A percentile compares a stretch with the other conserved stretches of the same genome.
phyloP scores from a whole-genome alignment of 495 filamentous ascomycete species.

The Aspergillus conjunctus region DNA sequence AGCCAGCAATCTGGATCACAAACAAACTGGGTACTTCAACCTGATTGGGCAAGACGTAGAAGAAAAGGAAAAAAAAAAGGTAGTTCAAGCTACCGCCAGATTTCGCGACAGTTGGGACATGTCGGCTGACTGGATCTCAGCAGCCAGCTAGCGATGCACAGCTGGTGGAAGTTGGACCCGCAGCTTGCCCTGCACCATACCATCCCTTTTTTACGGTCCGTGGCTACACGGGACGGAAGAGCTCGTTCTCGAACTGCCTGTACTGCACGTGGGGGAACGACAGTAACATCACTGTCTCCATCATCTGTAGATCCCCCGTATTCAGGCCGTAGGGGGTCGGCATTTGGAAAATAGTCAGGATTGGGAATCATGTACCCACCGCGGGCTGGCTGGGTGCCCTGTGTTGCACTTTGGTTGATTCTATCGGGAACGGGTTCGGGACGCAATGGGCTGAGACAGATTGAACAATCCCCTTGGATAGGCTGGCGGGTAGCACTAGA shows the following conservation, averaged over 20 bases:
- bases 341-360: too few species aligned
- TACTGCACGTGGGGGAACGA: too few species aligned
- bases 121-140: background rate
- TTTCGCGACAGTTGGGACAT: background rate
- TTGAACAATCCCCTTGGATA: background rate
- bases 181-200: conserved; percentile 4
- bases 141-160: background rate
- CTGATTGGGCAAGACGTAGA: background rate
- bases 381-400: background rate
- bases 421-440: background rate
- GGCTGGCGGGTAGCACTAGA: background rate
- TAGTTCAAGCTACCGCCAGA: background rate
- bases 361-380: too few species aligned
- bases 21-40: background rate
- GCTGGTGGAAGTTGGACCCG: background rate
- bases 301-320: too few species aligned
- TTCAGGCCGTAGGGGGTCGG: too few species aligned
- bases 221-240: background rate
- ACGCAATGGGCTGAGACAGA: background rate
- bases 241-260: too few species aligned
- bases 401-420: background rate
- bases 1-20: too few species aligned
- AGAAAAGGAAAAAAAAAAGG: conserved; percentile 3
- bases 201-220: background rate
- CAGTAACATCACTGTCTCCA: too few species aligned